These are phyloP conservation scores for Backusella australiensis DNA, from an alignment of 192 early-diverging fungal species.

Conservation along the genomic window DNA sequence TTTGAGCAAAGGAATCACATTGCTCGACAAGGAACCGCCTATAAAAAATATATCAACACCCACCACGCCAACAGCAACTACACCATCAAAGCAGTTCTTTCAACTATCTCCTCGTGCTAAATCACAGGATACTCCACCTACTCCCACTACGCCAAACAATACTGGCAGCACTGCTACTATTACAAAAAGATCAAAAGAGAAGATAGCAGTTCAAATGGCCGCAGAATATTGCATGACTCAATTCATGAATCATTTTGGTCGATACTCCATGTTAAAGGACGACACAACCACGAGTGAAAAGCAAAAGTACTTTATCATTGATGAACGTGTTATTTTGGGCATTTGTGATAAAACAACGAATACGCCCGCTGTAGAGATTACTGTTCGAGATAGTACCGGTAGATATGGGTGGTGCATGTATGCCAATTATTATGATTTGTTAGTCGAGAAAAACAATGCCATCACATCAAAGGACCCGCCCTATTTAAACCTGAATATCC, in stretches of 20 bases:
- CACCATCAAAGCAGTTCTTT: constrained; percentile 19
- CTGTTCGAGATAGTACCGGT: constrained; percentile 66
- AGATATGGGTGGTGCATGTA: constrained; percentile 65
- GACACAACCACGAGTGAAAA: constrained; percentile 24
- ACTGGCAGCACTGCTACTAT: background rate
- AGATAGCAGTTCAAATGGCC: constrained; percentile 62
- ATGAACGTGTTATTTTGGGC: constrained; percentile 63
- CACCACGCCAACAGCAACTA: background rate
- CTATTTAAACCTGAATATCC: background rate
- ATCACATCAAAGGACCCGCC: background rate
- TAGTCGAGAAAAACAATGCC: background rate
- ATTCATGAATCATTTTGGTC: constrained; percentile 66
- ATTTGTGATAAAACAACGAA: constrained; percentile 45
- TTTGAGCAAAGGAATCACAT: constrained; percentile 64
- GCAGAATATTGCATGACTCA: constrained; percentile 71
- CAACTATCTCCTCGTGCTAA: constrained; percentile 16
- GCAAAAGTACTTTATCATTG: constrained; percentile 63
- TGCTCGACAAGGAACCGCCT: constrained; percentile 45
- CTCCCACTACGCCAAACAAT: background rate
- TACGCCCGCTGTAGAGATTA: constrained; percentile 41
- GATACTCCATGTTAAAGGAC: constrained; percentile 34
- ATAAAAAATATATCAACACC: background rate
- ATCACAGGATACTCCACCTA: background rate
- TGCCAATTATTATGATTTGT: constrained; percentile 46
- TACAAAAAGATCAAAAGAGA: constrained; percentile 30